Evolutionary conservation across 1,284 basidiomycete genomes (phyloP).

Genomic region (Ceratobasidium sp.): DNA sequence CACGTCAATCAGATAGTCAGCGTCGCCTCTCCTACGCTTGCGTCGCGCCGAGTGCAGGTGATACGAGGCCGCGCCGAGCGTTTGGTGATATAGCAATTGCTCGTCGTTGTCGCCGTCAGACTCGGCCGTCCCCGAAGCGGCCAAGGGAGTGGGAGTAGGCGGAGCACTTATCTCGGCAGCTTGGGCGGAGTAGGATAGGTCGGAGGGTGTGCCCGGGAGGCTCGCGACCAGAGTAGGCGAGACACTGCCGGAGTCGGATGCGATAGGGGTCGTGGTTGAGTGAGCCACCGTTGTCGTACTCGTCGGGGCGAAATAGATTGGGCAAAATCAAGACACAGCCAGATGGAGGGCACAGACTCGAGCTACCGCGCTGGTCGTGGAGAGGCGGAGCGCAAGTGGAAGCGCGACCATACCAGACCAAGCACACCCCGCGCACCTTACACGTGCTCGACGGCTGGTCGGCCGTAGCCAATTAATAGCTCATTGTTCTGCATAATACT

Average conservation of each 20-base stretch:
- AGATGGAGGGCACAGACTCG: neutral
- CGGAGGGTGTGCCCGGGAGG: constrained; percentile 31
- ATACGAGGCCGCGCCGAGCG: neutral
- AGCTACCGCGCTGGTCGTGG: constrained; percentile 18
- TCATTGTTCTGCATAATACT: neutral
- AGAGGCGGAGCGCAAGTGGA: constrained; percentile 2
- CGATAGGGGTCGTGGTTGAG: constrained; percentile 33
- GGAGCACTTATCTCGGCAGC: constrained; percentile 27
- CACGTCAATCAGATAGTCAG: constrained; percentile 25
- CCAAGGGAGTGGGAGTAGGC: neutral
- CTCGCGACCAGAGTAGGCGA: constrained; percentile 41
- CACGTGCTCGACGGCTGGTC: constrained; percentile 28
- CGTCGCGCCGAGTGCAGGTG: neutral
- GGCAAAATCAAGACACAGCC: neutral
- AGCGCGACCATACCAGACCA: constrained; percentile 31
- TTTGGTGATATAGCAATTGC: neutral
- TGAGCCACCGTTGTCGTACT: constrained; percentile 33
- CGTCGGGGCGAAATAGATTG: neutral
- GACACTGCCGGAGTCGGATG: constrained; percentile 38
- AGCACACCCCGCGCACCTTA: constrained; percentile 38
- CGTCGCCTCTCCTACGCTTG: constrained; percentile 25
- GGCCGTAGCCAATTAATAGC: constrained; percentile 1
- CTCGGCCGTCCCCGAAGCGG: constrained; percentile 14
- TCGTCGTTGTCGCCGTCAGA: constrained; percentile 21
- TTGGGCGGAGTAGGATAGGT: constrained; percentile 9